These are phyloP conservation scores for Amanita muscaria DNA, from an alignment of 768 basidiomycete genomes.

Conservation along the genomic window DNA sequence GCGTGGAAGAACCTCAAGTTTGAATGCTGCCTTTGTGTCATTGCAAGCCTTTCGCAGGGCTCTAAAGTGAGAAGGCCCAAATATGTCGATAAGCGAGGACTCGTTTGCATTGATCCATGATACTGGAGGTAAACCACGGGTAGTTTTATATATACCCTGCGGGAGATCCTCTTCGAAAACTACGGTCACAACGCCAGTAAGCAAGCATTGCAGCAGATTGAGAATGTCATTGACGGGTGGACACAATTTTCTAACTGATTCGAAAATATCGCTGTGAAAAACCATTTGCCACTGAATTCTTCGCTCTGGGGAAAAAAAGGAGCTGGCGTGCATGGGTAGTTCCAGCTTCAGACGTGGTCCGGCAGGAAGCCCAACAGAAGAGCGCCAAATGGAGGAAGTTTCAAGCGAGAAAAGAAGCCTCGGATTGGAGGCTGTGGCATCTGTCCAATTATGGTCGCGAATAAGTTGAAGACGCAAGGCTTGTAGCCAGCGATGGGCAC, in stretches of 20 bases:
- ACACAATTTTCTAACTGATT: constrained; percentile 58
- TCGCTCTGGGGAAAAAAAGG: constrained; percentile 80
- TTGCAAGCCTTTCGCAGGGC: constrained; percentile 65
- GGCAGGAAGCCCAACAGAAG: constrained; percentile 65
- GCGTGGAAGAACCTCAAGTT: constrained; percentile 53
- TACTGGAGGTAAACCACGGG: constrained; percentile 67
- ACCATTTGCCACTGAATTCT: constrained; percentile 88
- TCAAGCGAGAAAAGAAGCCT: constrained; percentile 78
- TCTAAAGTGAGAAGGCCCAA: constrained; percentile 64
- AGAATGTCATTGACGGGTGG: constrained; percentile 65
- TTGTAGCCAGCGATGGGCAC: constrained; percentile 70
- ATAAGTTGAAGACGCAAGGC: constrained; percentile 55
- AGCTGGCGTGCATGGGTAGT: constrained; percentile 70
- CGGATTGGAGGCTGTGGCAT: constrained; percentile 46
- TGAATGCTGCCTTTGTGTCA: constrained; percentile 65
- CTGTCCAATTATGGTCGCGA: constrained; percentile 62
- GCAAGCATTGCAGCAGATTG: constrained; percentile 60
- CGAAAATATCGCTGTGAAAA: constrained; percentile 72
- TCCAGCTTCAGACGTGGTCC: constrained; percentile 66
- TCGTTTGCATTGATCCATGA: constrained; percentile 72
- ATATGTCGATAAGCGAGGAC: constrained; percentile 56
- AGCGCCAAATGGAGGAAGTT: constrained; percentile 70
- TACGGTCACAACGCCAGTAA: constrained; percentile 64
- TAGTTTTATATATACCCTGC: constrained; percentile 63
- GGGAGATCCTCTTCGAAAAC: constrained; percentile 70